A percentile compares a stretch with the other conserved stretches of the same genome.
Conservation (phyloP, 495 filamentous ascomycete genomes). For the Margaritispora aquatica region DNA sequence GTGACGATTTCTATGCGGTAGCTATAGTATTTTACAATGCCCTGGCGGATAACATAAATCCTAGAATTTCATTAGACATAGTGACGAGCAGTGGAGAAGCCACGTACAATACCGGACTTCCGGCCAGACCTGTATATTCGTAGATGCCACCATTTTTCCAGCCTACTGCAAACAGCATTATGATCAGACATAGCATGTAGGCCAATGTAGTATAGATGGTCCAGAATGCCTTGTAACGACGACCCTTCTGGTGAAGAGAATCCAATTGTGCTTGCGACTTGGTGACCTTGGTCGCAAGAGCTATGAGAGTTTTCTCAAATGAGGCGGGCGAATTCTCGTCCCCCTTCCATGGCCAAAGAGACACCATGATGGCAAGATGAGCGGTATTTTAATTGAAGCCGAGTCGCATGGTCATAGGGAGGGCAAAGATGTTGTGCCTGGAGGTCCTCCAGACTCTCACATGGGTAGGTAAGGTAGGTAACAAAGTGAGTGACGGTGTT, state of each 20-base stretch:
- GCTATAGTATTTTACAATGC: conserved; percentile 64
- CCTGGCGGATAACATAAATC: conserved; percentile 30
- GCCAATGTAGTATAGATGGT: conserved; percentile 85
- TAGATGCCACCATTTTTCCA: conserved; percentile 68
- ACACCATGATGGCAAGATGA: conserved; percentile 54
- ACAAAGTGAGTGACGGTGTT: not conserved
- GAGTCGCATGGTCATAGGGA: not conserved
- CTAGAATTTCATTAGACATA: conserved; percentile 19
- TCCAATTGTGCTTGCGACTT: conserved; percentile 66
- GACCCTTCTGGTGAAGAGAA: conserved; percentile 56
- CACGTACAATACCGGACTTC: conserved; percentile 70
- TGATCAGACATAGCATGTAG: conserved; percentile 77
- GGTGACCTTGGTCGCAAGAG: conserved; percentile 74
- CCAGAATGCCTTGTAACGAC: conserved; percentile 79
- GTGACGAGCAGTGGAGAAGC: not conserved
- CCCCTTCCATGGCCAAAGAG: conserved; percentile 77
- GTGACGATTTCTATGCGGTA: conserved; percentile 68
- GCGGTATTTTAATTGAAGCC: not conserved
- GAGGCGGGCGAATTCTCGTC: conserved; percentile 80
- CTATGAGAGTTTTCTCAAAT: conserved; percentile 85
- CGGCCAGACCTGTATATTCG: conserved; percentile 72
- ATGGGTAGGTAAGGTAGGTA: not conserved
- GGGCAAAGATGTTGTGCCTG: not conserved
- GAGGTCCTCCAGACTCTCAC: not conserved
- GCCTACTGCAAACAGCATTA: conserved; percentile 77